A percentile compares a stretch with the other conserved stretches of the same genome.
phyloP scores from a whole-genome alignment of 2,329 filamentous ascomycete species.

The Pseudonectria foliicola region DNA sequence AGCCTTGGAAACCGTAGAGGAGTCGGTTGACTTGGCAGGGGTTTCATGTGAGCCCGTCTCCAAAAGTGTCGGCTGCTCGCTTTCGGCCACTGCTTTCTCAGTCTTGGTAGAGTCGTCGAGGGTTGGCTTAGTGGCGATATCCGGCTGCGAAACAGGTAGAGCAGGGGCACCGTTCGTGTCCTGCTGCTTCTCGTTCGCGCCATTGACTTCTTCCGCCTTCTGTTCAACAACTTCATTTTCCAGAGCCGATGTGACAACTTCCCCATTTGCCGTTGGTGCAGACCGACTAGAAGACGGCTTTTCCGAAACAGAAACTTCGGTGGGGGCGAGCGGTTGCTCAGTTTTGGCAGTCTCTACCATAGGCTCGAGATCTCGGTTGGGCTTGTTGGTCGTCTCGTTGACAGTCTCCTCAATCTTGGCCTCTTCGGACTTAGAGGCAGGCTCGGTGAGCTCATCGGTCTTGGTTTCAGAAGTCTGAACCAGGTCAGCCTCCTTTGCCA shows the following conservation, averaged over 20 bases:
- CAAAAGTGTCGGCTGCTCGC: too few relatives aligned
- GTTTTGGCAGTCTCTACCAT: constrained; percentile 2
- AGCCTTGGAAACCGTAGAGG: neutral
- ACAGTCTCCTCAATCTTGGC: neutral
- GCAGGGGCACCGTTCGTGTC: neutral
- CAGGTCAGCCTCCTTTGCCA: constrained; percentile 5
- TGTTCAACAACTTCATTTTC: neutral
- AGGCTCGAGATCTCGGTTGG: neutral
- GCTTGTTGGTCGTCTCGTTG: neutral
- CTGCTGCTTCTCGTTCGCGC: constrained; percentile 2
- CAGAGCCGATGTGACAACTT: too few relatives aligned
- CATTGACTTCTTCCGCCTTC: constrained; percentile 1
- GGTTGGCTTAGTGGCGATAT: too few relatives aligned
- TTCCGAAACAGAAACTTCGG: too few relatives aligned
- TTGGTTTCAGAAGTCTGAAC: too few relatives aligned
- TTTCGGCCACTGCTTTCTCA: too few relatives aligned
- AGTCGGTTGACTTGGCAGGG: constrained; percentile 5
- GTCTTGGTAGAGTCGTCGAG: too few relatives aligned
- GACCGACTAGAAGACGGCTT: too few relatives aligned
- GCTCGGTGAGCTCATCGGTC: too few relatives aligned
- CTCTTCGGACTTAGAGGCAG: neutral
- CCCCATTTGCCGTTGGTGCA: too few relatives aligned
- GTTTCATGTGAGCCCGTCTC: too few relatives aligned
- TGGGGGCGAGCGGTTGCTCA: neutral
- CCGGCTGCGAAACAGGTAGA: too few relatives aligned